These are phyloP conservation scores for Fusarium luffae DNA, from an alignment of 2,329 filamentous ascomycete species.

Conservation along the genomic window DNA sequence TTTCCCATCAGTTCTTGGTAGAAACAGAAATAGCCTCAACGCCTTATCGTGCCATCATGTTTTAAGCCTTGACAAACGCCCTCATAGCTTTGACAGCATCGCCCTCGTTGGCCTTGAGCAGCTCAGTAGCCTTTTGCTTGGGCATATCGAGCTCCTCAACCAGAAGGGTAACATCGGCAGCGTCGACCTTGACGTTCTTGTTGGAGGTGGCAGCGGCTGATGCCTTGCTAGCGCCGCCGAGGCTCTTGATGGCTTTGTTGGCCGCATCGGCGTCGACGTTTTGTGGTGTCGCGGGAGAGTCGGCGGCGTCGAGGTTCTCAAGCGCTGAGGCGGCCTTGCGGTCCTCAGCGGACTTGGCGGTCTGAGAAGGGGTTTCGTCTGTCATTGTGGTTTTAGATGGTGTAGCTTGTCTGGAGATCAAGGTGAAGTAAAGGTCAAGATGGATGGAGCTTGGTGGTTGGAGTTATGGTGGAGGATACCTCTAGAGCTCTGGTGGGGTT, in stretches of 20 bases:
- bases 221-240: conserved; percentile 54
- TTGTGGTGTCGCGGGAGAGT: conserved; percentile 57
- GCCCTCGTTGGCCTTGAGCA: conserved; percentile 78
- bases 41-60: not conserved
- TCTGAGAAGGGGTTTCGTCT: conserved; percentile 60
- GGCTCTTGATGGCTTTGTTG: conserved; percentile 75
- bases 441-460: conserved; percentile 59
- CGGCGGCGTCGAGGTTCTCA: conserved; percentile 71
- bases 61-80: conserved; percentile 57
- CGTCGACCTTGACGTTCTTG: conserved; percentile 79
- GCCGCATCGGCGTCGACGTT: conserved; percentile 77
- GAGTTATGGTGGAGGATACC: conserved; percentile 5
- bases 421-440: not conserved
- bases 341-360: conserved; percentile 76
- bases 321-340: conserved; percentile 81
- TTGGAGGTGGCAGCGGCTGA: conserved; percentile 49
- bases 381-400: conserved; percentile 64
- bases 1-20: not conserved
- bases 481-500: conserved; percentile 28
- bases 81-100: conserved; percentile 74
- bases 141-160: conserved; percentile 78
- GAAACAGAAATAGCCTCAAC: not conserved
- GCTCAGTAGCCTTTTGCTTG: conserved; percentile 78
- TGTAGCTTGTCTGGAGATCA: not conserved
- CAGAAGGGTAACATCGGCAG: conserved; percentile 75